Base-by-base conservation (phyloP, 1,284 basidiomycete genomes). In the Ganoderma lingzhi region DNA sequence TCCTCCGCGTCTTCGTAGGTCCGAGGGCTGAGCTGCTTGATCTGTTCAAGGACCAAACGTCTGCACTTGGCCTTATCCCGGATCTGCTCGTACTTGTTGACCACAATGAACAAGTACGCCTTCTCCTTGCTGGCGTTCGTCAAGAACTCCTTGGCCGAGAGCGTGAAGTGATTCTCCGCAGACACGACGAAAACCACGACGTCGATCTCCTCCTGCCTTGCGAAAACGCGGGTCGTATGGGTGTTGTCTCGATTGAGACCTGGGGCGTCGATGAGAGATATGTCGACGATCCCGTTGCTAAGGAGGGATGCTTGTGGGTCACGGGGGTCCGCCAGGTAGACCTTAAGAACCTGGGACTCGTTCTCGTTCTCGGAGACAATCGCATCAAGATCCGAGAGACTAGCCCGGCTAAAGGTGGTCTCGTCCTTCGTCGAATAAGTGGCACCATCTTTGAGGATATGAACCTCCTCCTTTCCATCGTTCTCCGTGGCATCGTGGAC, bases 101-200 rank as follows among this genome's bases (percentile, higher is more conserved):
- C 97, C 62, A 99, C 98, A 77, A 99, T 94, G 84, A 99, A 99
- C 48, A 99, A 86, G 80, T 98, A 98, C 0, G 97, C 96, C 85
- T 99, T 99, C 84, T 99, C 98, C 78, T 96, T 94, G 81, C 93
- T 94, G 1, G 98, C 97, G 76, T 92, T 96, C 85, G 86, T 90
- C 58, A 99, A 87, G 85, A 99, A 99, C 81, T 99, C 97, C 78
- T 94, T 95, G 10, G 96, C 95, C 0, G 96, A 97, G 8, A 98
- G 87, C 0, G 98, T 99, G 80, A 99, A 98, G 85, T 99, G 97
- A 82, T 99, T 99, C 83, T 99, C 97, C 8, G 98, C 96, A 1
- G 94, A 96, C 62, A 99, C 96, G 73, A 99, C 96, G 80, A 99
- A 99, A 66, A 99, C 97, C 67, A 99, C 91, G 37, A 99, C 97